These are phyloP conservation scores for Mycena vitilis DNA, from an alignment of 768 basidiomycete genomes.

Conservation along the genomic window DNA sequence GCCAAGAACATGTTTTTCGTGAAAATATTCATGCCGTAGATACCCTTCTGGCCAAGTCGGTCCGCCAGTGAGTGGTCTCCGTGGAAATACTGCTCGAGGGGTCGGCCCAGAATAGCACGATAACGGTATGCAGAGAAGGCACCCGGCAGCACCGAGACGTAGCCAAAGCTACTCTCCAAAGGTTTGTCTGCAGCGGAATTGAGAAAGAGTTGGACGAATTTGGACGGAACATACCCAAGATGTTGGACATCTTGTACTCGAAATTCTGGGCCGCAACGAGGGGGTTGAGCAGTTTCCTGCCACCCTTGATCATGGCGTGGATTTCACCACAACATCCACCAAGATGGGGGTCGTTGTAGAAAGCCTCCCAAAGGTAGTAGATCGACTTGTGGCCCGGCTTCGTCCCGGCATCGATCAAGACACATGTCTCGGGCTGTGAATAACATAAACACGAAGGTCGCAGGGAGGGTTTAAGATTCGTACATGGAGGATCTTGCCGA, in stretches of 20 bases:
- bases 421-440: constrained; percentile 86
- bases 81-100: constrained; percentile 88
- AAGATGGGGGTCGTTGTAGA: constrained; percentile 81
- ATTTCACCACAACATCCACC: constrained; percentile 96
- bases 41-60: constrained; percentile 92
- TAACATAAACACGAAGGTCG: background rate
- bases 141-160: constrained; percentile 94
- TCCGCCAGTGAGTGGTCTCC: constrained; percentile 92
- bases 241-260: constrained; percentile 99
- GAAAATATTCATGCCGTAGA: constrained; percentile 97
- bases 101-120: constrained; percentile 90
- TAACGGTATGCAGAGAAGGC: constrained; percentile 98
- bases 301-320: constrained; percentile 96
- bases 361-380: constrained; percentile 95
- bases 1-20: constrained; percentile 94
- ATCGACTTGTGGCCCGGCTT: constrained; percentile 97
- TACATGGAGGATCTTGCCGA: constrained; percentile 84
- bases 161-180: constrained; percentile 94
- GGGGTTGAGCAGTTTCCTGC: constrained; percentile 91
- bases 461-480: constrained; percentile 32
- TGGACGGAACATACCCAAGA: constrained; percentile 67
- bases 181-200: constrained; percentile 76
- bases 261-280: constrained; percentile 96
- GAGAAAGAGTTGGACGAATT: background rate
- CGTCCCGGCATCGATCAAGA: constrained; percentile 94